Evolutionary conservation across 192 early-diverging fungal genomes (phyloP).

Genomic region (Glomus cerebriforme): DNA sequence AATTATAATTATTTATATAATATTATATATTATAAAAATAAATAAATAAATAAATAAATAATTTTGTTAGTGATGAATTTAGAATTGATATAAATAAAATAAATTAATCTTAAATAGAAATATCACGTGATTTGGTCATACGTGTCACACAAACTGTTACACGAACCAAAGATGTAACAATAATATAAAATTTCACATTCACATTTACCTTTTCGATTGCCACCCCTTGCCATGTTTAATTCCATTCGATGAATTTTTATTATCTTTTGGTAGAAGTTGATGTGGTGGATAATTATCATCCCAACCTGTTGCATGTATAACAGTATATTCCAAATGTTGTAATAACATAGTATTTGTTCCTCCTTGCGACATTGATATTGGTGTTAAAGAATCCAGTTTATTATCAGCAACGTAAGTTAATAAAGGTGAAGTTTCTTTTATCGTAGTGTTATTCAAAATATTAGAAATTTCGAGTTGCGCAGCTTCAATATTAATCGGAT

Average conservation of each 20-base stretch:
- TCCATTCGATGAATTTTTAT: conserved; percentile 26
- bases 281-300: conserved; percentile 47
- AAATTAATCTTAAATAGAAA: too few species aligned
- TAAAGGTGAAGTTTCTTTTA: not conserved
- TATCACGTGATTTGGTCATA: not conserved
- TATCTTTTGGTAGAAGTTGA: conserved; percentile 38
- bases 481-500: not conserved
- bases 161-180: not conserved
- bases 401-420: not conserved
- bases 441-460: not conserved
- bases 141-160: not conserved
- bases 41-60: too few species aligned
- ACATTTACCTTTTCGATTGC: conserved; percentile 52
- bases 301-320: conserved; percentile 42
- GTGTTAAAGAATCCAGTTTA: not conserved
- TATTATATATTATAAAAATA: too few species aligned
- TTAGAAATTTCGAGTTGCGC: not conserved
- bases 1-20: too few species aligned
- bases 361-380: not conserved
- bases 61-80: too few species aligned
- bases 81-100: too few species aligned
- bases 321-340: conserved; percentile 18
- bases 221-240: conserved; percentile 47
- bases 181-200: not conserved
- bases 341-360: not conserved